Evolutionary conservation across 768 basidiomycete genomes (phyloP), one percentile per base, ranked within the genome.

Genomic region (Lentinula guzmanii): DNA sequence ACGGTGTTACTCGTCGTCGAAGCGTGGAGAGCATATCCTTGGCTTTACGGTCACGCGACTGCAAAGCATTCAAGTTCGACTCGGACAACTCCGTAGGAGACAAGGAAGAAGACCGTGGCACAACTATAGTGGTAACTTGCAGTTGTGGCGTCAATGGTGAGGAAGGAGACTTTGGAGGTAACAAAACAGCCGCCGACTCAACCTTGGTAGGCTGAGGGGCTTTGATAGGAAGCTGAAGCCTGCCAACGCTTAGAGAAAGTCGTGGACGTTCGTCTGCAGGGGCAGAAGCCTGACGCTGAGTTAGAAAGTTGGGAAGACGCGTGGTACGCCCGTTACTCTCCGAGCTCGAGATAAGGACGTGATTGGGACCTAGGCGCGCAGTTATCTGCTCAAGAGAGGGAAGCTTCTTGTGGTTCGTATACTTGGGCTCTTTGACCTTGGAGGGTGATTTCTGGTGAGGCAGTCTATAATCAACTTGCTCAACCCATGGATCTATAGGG

Each of bases 331-430:
- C 68, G 28, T 50, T 63, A 21, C 60, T 63, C 55, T 65, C 63
- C 9, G 63, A 61, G 63, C 65, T 61, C 66, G 65, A 71, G 67
- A 65, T 60, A 62, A 62, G 62, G 60, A 72, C 68, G 62, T 75
- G 71, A 55, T 71, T 70, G 37, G 74, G 72, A 63, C 76, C 79
- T 66, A 90, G 66, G 64, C 79, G 87, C 45, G 89, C 85, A 35
- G 85, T 83, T 62, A 91, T 91, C 68, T 91, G 86, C 65, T 89
- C 89, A 62, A 92, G 82, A 28, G 90, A 91, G 21, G 90, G 90
- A 41, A 86, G 68, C 63, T 71, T 73, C 41, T 52, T 60, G 51
- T 65, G 62, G 45, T 62, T 54, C 31, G 63, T 35, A 37, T 57
- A 52, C 48, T n/a, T 56, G 45, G 50, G 56, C 57, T 43, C 58